Base-by-base conservation (phyloP, 164 flowering plant species). In the Platanus orientalis region DNA sequence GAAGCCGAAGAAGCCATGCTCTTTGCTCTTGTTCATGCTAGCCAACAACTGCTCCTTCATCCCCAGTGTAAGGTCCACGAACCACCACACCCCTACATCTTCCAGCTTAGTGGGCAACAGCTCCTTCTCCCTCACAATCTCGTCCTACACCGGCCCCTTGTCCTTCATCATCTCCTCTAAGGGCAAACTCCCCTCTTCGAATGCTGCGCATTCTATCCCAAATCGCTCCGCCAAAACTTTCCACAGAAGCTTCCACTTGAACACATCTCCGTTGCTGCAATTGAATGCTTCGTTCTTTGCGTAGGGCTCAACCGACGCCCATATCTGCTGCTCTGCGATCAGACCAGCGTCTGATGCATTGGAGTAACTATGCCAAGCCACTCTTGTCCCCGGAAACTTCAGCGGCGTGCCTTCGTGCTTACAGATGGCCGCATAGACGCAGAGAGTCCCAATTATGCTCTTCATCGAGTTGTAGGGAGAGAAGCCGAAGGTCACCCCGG, bases 181-280 rank as follows among this genome's bases (percentile, higher is more conserved):
- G 3, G 69, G 68, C 52, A 79, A 47, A 3, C 73, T 79, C 2
- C 69, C 75, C 50, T 76, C 85, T n/a, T 75, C 85, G 44, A 65
- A 73, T 24, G 75, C 88, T 14, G 50, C 82, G 50, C 56, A 61
- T 49, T 86, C 90, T 27, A 80, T 71, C 68, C 65, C 92, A 65
- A 90, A 90, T 61, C 77, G 85, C 74, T 86, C 94, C 2, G 80
- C 97, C 74, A 90, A 55, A 34, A 79, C 76, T 70, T 64, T 76
- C 95, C 97, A 90, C 62, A 90, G 56, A 19, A 88, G 92, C 84
- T 88, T 88, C 94, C 92, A 88, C 78, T 73, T 86, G 73, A 83
- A 90, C 53, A 88, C 84, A 58, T 88, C 97, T 7, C 92, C 97
- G 36, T 90, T 90, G 70, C 66, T 74, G 54, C 84, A 79, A 53